Evolutionary conservation across 768 basidiomycete genomes (phyloP), one percentile per base, ranked within the genome.

Genomic region (Tulasnella sp.): DNA sequence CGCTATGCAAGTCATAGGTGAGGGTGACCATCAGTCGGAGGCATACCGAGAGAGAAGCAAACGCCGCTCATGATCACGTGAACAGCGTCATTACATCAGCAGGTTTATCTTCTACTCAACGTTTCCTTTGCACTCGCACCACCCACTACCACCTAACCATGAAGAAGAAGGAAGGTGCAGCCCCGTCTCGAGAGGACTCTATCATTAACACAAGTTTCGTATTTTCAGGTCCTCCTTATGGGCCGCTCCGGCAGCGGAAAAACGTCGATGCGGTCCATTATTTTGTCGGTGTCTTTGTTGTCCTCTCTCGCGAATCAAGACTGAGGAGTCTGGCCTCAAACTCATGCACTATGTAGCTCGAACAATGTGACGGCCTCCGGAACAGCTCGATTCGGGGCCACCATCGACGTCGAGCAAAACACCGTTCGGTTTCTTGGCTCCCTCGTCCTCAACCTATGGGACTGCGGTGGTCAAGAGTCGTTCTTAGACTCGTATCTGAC

Each of bases 191-290:
- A 26, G 0, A 72, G 10, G 13, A 26, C 18, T 55, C 32, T 29
- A 1, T 18, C 39, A 51, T 10, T 76, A 13, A 57, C 37, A 4
- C 37, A 18, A 39, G 20, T 42, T 57, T 23, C n/a, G 42, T 55
- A 48, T 44, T n/a, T 73, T 18, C 23, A 98, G 96, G 95, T 98
- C 70, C 90, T 99, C 81, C 88, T 99, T 79, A 99, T 99, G 98
- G 98, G 98, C 81, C 95, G 96, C 82, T 95, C 93, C 29, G 86
- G 86, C 46, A 86, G 86, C 78, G 86, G 86, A 18, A 87, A 88
- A 87, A 98, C 97, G 15, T 99, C 97, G 6, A 99, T 99, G 98
- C 90, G 98, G 75, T 96, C 96, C 37, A 92, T 99, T 84, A 99
- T 99, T 83, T 99, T 99, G 95, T 96, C 85, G 86, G 94, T 86